phyloP scores from a whole-genome alignment of 164 flowering plant species.

The Saururus chinensis region DNA sequence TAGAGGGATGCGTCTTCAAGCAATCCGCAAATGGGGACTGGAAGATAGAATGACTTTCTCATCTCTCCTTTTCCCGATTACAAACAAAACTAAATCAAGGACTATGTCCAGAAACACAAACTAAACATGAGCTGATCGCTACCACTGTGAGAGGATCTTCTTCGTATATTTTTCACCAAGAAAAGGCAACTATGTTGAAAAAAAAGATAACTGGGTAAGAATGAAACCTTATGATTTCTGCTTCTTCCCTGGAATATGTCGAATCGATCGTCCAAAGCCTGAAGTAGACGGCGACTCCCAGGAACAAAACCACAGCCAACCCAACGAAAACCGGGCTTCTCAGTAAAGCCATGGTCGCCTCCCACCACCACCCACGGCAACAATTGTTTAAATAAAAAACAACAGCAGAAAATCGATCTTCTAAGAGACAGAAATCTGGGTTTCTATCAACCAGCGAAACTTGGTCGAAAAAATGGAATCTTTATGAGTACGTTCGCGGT shows the following conservation, averaged over 20 bases:
- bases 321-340: constrained; percentile 26
- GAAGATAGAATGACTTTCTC: not conserved
- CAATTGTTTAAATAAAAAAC: too few species aligned
- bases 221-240: constrained; percentile 43
- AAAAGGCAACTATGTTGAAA: not conserved
- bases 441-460: too few species aligned
- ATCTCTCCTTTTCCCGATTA: not conserved
- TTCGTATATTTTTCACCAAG: too few species aligned
- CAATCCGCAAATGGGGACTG: too few species aligned
- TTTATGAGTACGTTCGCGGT: too few species aligned
- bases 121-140: not conserved
- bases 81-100: not conserved
- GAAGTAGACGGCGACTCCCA: constrained; percentile 46
- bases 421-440: too few species aligned
- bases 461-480: too few species aligned
- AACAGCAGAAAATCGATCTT: too few species aligned
- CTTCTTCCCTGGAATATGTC: constrained; percentile 34
- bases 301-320: constrained; percentile 24
- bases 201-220: not conserved
- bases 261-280: constrained; percentile 62
- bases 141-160: not conserved
- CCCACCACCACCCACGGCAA: not conserved
- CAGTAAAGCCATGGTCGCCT: constrained; percentile 5
- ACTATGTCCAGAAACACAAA: not conserved
- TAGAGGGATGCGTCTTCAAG: too few species aligned